Base-by-base conservation (phyloP, 192 early-diverging fungal genomes). In the Podila epigama region DNA sequence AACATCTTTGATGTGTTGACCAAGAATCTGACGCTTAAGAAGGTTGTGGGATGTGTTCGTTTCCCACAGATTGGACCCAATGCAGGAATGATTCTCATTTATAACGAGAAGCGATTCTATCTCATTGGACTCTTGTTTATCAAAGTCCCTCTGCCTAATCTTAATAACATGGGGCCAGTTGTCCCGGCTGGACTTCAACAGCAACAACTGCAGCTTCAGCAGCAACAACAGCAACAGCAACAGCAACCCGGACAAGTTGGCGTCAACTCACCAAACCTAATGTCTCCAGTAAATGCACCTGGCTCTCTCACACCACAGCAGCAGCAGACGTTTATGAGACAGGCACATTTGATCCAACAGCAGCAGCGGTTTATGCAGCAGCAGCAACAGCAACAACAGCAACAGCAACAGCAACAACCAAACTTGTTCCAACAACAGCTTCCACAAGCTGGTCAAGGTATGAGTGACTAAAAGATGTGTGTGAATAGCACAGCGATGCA, bases 31-130 rank as follows among this genome's bases (percentile, higher is more conserved):
- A 64, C 64, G 0, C 34, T 68, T 11, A 61, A 58, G 53, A 75
- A 75, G 20, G 65, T 68, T 6, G 72, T 75, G 18, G 72, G 64
- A 1, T 55, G 52, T 12, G 60, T 75, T 33, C 72, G 72, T 12
- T 62, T 75, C 58, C 72, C 72, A n/a, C 65, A 63, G 22, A 67
- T 75, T 7, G 60, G 72, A 16, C 72, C 72, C 1, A 62, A 33
- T 13, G 72, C 72, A 1, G 72, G 72, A 10, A 68, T 75, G 72
- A 60, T 75, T 13, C 42, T 75, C 41, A 75, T 75, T 65, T 75
- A 75, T 25, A 66, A 75, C 37, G 72, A 75, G 40, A 75, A 75
- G 27, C 50, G 64, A 2, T 51, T 63, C 51, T 67, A 68, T n/a
- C 58, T 75, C 8, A 68, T 75, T 16, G 72, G 72, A 35, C 22